Percentiles rank a stretch among this genome's conserved stretches.
phyloP scores from a whole-genome alignment of 2,329 filamentous ascomycete species.

The Colletotrichum tropicicola region DNA sequence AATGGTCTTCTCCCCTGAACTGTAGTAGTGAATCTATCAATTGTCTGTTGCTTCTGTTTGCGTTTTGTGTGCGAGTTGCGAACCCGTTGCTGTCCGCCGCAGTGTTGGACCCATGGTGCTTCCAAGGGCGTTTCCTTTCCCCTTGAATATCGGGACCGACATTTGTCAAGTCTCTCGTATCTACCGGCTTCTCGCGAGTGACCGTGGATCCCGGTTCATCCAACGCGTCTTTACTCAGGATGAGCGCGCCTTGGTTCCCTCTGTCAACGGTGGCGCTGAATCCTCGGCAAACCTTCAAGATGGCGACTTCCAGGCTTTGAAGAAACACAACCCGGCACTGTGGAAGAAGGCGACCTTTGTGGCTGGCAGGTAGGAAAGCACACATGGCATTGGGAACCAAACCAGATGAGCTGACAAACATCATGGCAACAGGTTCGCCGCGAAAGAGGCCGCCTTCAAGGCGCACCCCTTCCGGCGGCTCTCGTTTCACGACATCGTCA shows the following conservation, averaged over 20 bases:
- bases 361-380: slow-evolving; percentile 51
- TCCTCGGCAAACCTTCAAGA: background rate
- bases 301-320: slow-evolving; percentile 2
- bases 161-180: slow-evolving; percentile 78
- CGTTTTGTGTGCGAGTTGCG: background rate
- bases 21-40: background rate
- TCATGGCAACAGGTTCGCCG: slow-evolving; percentile 68
- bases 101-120: background rate
- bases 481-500: slow-evolving; percentile 69
- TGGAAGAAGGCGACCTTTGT: slow-evolving; percentile 51
- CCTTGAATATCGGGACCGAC: slow-evolving; percentile 79
- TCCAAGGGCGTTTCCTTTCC: slow-evolving; percentile 64
- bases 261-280: slow-evolving; percentile 25
- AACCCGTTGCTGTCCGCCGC: background rate
- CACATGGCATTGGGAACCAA: no score
- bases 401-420: background rate
- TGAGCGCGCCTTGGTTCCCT: slow-evolving; percentile 41
- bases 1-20: background rate
- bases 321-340: slow-evolving; percentile 34
- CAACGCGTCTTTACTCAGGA: slow-evolving; percentile 54
- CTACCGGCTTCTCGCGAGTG: slow-evolving; percentile 59
- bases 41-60: background rate
- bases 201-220: slow-evolving; percentile 54
- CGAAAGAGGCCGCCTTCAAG: slow-evolving; percentile 80
- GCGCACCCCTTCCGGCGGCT: slow-evolving; percentile 69